Base-by-base conservation (phyloP, 1,284 basidiomycete genomes). In the Uromyces viciae-fabae region DNA sequence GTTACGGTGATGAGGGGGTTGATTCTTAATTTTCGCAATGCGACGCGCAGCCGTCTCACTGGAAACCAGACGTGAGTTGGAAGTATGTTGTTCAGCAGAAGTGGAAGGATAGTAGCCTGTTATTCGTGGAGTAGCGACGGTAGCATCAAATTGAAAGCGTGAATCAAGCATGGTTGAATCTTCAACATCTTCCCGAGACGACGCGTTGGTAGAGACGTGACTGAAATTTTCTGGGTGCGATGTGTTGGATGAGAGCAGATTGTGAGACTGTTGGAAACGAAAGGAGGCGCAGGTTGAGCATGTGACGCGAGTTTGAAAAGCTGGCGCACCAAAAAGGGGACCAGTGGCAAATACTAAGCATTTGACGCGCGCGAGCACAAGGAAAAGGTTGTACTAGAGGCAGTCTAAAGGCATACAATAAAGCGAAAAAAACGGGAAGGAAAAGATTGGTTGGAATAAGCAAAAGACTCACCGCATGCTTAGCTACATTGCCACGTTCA, bases 261-360 rank as follows among this genome's bases (percentile, higher is more conserved):
- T 25, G 8, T 33, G 56, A 4, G 66, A 43, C 66, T 43, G 66
- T 19, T 68, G 66, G 66, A 46, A 68, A 68, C 66, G 66, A 9
- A 68, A 68, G 66, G 17, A 46, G 66, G 60, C 60, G 60, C 4
- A 28, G 66, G 66, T 46, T 68, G 66, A 68, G 66, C 66, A 68
- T 68, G 66, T 11, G 66, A 46, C 2, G 66, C 66, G 66, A 43
- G 40, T 46, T 9, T 38, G 8, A 8, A 38, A 15, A 19, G 49
- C 40, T 68, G 40, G 40, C 17, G 38, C 33, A 38, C 60, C 60
- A 38, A 38, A 8, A 42, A 66, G 60, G 60, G 38, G 66, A 68
- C 40, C 40, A 68, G n/a, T 43, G 40, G 60, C 60, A 62, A 68
- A 46, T 25, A 46, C 66, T 68, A 46, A 68, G 66, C 66, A 68